These are phyloP conservation scores for Pueraria montana DNA, from an alignment of 306 rosid species.

Conservation along the genomic window DNA sequence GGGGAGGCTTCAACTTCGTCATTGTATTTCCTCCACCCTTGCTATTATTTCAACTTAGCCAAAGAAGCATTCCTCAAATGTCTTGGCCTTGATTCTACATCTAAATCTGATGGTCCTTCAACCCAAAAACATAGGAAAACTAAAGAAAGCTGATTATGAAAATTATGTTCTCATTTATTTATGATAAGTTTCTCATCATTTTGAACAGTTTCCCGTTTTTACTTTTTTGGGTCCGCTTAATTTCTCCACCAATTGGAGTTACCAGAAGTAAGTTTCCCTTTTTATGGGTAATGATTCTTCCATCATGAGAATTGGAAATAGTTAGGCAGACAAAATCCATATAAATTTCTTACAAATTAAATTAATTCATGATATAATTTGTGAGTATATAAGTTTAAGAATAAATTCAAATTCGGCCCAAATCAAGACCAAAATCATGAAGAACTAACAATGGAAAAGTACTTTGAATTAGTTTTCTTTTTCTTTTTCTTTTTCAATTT, in stretches of 20 bases:
- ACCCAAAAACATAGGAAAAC: conserved; percentile 52
- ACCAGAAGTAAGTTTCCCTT: neutral
- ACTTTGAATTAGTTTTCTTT: no score
- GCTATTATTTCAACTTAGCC: conserved; percentile 75
- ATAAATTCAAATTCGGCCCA: no score
- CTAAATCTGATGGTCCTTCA: conserved; percentile 61
- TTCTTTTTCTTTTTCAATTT: no score
- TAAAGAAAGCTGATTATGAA: conserved; percentile 51
- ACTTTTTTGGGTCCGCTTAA: neutral
- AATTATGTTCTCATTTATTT: conserved; percentile 1
- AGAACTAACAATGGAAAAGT: no score
- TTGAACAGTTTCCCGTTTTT: neutral
- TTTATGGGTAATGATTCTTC: neutral
- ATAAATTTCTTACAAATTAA: no score
- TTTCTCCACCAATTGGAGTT: neutral
- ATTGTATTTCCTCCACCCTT: conserved; percentile 73
- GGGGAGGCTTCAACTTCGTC: conserved; percentile 59
- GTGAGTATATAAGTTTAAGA: no score
- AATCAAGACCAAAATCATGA: no score
- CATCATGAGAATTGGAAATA: neutral
- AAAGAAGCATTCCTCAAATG: conserved; percentile 82
- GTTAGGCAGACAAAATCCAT: no score
- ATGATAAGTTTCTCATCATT: conserved; percentile 7
- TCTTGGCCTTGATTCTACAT: conserved; percentile 70
- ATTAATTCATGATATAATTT: no score